Base-by-base conservation (phyloP, 2,329 filamentous ascomycete genomes). In the Pseudopithomyces maydicus region DNA sequence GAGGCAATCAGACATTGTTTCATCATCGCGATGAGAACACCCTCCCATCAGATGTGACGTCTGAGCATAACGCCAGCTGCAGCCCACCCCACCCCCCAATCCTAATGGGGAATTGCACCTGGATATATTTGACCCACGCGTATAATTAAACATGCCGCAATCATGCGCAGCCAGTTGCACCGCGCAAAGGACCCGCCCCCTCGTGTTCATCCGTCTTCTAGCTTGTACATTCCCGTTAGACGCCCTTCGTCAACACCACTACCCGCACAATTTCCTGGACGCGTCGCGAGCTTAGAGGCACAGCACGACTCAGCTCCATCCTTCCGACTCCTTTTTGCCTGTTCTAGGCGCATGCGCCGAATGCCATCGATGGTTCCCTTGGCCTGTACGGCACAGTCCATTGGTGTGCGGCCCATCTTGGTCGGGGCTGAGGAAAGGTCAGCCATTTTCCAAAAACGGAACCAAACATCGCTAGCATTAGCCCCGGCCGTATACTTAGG, bases 401-500 rank as follows among this genome's bases (percentile, higher is more conserved):
- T 61, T 58, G 58, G 58, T 52, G 33, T 23, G 36, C 29, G 6
- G 43, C 23, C 10, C 15, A 46, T 52, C 47, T 43, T 38, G 39
- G 47, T 36, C 38, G 52, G 55, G 58, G 58, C 55, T 58, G 55
- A 58, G 47, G 22, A 36, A 33, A 23, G 33, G 33, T 54, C 19
- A 58, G 52, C 55, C 55, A 61, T 61, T 58, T 45, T 22, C 58
- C 55, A 57, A 61, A 57, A 45, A 49, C 52, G 57, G 57, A 20
- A 29, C 23, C 32, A 43, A 36, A 17, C 17, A 45, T 42, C 42
- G 26, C 41, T 35, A 39, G 44, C 19, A 42, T 32, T 39, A 53
- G 48, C 14, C 23, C 23, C 23, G 38, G 10, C 20, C 1, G 35
- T 41, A 41, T 50, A 50, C 15, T 29, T 49, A 39, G n/a, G 22